A percentile compares a stretch with the other conserved stretches of the same genome.
Evolutionary conservation across 163 green algal species (phyloP).

Genomic region (Chlamydomonas reinhardtii): DNA sequence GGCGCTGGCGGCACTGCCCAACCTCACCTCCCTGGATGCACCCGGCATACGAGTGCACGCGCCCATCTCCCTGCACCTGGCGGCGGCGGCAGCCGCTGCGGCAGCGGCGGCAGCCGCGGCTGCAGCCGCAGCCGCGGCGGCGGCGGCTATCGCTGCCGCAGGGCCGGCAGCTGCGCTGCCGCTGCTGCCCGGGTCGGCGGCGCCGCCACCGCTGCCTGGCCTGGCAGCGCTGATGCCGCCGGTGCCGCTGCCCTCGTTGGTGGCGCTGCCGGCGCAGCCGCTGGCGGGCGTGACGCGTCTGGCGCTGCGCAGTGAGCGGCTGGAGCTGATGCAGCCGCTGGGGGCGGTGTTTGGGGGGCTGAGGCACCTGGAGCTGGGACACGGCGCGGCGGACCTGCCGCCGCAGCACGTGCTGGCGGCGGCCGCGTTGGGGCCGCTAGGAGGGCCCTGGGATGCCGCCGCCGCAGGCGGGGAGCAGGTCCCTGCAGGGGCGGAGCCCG

Average conservation of each 20-base stretch:
- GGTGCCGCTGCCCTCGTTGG: no score
- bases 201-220: no score
- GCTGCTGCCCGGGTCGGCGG: no score
- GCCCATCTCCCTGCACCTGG: neutral
- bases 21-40: neutral
- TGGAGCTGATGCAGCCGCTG: constrained; percentile 45
- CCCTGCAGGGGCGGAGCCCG: neutral
- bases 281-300: constrained; percentile 21
- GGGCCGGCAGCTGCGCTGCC: no score
- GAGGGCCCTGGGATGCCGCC: neutral
- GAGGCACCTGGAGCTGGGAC: constrained; percentile 32
- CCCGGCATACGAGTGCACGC: constrained; percentile 31
- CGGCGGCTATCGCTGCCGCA: no score
- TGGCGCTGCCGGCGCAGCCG: no score
- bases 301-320: constrained; percentile 33
- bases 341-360: constrained; percentile 30
- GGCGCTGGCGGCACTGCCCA: constrained; percentile 25
- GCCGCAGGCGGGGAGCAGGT: neutral
- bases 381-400: neutral
- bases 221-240: no score
- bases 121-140: no score
- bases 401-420: constrained; percentile 7
- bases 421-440: neutral
- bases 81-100: no score
- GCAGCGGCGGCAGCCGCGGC: no score